Evolutionary conservation across 345 rosid genomes (phyloP).

Genomic region (Hypericum androsaemum): DNA sequence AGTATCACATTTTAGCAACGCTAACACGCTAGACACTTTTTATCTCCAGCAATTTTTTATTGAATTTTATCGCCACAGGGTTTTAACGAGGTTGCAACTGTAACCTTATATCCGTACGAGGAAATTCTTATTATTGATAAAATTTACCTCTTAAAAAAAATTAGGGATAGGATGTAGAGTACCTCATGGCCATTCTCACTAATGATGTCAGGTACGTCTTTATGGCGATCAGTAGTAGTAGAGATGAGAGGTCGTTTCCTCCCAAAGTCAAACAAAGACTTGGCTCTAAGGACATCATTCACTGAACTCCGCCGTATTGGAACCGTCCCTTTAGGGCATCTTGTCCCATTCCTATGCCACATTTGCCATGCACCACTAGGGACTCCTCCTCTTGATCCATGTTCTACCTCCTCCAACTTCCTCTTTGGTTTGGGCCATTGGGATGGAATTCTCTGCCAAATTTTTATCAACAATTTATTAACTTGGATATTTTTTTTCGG

Average conservation of each 20-base stretch:
- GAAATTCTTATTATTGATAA: too few species aligned
- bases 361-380: slow-evolving; percentile 30
- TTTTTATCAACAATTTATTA: too few species aligned
- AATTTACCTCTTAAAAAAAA: neutral
- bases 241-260: slow-evolving; percentile 36
- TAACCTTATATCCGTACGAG: too few species aligned
- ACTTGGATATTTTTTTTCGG: too few species aligned
- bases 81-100: too few species aligned
- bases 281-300: slow-evolving; percentile 22
- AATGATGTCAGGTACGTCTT: slow-evolving; percentile 67
- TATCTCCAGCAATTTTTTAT: too few species aligned
- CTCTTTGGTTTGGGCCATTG: too few species aligned
- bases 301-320: slow-evolving; percentile 21
- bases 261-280: slow-evolving; percentile 82
- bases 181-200: slow-evolving; percentile 41
- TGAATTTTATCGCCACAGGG: too few species aligned
- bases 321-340: slow-evolving; percentile 22
- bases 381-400: slow-evolving; percentile 7
- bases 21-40: too few species aligned
- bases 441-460: too few species aligned
- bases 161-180: neutral
- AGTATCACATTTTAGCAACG: too few species aligned
- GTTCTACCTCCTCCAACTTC: slow-evolving; percentile 7
- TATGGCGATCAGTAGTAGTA: slow-evolving; percentile 20
- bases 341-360: slow-evolving; percentile 28